Percentiles rank a stretch among this genome's conserved stretches.
Conservation (phyloP, 306 rosid species). For the Mucuna pruriens region DNA sequence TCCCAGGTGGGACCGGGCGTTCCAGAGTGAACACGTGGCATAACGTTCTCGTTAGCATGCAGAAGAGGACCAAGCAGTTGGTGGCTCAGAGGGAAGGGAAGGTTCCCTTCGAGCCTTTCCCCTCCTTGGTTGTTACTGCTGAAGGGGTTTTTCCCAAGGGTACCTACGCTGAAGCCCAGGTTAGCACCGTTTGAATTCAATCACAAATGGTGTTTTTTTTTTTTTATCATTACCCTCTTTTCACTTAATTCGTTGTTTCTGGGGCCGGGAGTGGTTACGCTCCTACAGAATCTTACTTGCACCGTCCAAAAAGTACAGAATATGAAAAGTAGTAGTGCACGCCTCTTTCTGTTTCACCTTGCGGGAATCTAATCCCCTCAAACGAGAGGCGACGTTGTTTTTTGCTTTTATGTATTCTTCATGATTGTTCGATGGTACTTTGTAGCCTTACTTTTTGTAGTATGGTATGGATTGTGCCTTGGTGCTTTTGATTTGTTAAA, state of each 20-base stretch:
- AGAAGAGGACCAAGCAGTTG: conserved; percentile 77
- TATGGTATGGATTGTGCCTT: neutral
- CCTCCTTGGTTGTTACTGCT: conserved; percentile 69
- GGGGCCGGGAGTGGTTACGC: neutral
- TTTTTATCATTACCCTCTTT: neutral
- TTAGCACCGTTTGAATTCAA: conserved; percentile 37
- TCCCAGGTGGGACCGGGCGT: conserved; percentile 55
- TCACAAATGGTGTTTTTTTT: neutral
- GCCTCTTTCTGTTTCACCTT: conserved; percentile 12
- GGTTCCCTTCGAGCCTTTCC: conserved; percentile 69
- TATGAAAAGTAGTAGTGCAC: neutral
- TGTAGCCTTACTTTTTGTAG: conserved; percentile 6
- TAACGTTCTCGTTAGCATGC: conserved; percentile 82
- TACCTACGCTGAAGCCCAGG: conserved; percentile 96
- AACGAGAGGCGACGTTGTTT: too few species aligned
- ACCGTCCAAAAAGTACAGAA: neutral
- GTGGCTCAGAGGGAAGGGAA: conserved; percentile 71
- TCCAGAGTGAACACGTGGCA: conserved; percentile 97
- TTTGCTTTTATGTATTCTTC: neutral
- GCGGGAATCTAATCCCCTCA: conserved; percentile 23
- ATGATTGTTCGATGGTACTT: neutral
- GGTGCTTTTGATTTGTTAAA: conserved; percentile 7
- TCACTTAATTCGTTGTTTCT: neutral
- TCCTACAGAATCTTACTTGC: neutral
- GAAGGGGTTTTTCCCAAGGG: conserved; percentile 82